Conservation (phyloP, 2,329 filamentous ascomycete genomes). For the Ophiocordyceps sinensis region DNA sequence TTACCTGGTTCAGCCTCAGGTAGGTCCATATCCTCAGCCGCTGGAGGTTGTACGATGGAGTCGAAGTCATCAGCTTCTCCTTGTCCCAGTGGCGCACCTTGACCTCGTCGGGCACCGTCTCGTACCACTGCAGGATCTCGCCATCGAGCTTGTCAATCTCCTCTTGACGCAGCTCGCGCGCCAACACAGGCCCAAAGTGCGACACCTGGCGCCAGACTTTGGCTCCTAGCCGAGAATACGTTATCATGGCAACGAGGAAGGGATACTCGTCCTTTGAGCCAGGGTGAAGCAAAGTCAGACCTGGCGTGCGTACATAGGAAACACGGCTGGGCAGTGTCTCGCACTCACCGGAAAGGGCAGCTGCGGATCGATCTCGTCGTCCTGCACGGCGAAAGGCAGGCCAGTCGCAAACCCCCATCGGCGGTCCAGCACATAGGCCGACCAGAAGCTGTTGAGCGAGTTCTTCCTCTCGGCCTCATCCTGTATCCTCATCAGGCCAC, state of each 20-base stretch:
- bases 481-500: conserved; percentile 55
- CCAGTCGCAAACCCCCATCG: conserved; percentile 86
- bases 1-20: conserved; percentile 64
- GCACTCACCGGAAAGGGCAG: conserved; percentile 61
- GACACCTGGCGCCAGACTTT: conserved; percentile 77
- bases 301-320: no score
- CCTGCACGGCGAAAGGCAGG: conserved; percentile 71
- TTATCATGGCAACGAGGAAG: conserved; percentile 73
- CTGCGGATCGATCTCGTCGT: conserved; percentile 69
- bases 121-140: conserved; percentile 79
- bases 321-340: no score
- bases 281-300: conserved; percentile 1
- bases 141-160: conserved; percentile 72
- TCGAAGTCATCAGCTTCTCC: conserved; percentile 35
- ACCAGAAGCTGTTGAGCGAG: conserved; percentile 69
- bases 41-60: conserved; percentile 49
- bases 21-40: conserved; percentile 75
- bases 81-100: conserved; percentile 44
- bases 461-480: conserved; percentile 54
- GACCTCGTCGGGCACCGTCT: conserved; percentile 49
- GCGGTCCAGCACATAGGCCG: conserved; percentile 70
- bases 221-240: conserved; percentile 68
- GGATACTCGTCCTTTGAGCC: conserved; percentile 36
- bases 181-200: conserved; percentile 46
- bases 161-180: conserved; percentile 51